phyloP scores from a whole-genome alignment of 371 early-diverging fungal genomes.

The Batkoa obscura region DNA sequence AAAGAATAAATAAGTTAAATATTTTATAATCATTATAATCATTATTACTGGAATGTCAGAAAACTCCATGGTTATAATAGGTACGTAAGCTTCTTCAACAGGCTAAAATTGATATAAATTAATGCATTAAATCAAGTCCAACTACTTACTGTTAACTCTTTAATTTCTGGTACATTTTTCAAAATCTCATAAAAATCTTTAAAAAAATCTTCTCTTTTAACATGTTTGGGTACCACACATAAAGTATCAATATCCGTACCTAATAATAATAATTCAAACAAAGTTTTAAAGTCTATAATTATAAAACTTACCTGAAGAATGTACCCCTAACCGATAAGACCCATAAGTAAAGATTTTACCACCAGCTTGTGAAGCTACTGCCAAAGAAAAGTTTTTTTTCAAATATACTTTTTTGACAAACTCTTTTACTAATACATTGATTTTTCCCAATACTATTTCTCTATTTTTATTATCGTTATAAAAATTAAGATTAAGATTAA shows the following conservation, averaged over 20 bases:
- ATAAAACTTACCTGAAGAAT: conserved; percentile 48
- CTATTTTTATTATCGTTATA: conserved; percentile 21
- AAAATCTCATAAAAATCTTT: conserved; percentile 75
- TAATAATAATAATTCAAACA: too few relatives aligned
- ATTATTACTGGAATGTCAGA: conserved; percentile 61
- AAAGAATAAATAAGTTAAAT: neutral
- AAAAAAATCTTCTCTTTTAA: conserved; percentile 93
- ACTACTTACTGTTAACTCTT: conserved; percentile 61
- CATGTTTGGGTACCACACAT: conserved; percentile 91
- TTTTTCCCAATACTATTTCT: conserved; percentile 69
- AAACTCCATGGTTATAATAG: conserved; percentile 92
- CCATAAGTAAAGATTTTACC: conserved; percentile 99
- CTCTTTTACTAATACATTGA: conserved; percentile 69
- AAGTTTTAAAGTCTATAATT: neutral
- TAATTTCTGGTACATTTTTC: conserved; percentile 60
- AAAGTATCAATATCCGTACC: conserved; percentile 99
- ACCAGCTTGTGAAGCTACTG: conserved; percentile 67
- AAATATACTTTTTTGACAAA: conserved; percentile 63
- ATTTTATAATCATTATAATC: neutral
- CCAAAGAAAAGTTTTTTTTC: conserved; percentile 49
- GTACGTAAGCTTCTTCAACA: conserved; percentile 93
- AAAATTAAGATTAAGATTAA: neutral
- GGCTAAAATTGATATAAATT: conserved; percentile 14
- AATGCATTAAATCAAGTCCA: neutral
- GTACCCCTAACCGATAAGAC: conserved; percentile 96